Base-by-base conservation (phyloP, 139 green algal genomes). In the Deuterostichococcus epilithicus region DNA sequence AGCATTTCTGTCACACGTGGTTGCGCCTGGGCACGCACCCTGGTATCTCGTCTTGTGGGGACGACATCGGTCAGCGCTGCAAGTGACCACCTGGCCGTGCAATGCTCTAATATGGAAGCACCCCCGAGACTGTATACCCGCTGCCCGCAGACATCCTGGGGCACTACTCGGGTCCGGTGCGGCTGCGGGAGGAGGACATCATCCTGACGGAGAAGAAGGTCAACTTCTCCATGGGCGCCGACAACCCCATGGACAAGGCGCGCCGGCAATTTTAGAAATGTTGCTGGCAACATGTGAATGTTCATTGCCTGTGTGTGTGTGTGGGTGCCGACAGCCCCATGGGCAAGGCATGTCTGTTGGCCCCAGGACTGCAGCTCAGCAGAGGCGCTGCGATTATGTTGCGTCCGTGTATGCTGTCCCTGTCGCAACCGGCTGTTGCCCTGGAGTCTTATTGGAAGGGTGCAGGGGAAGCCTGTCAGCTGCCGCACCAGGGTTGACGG, bases 191-290 rank as follows among this genome's bases (percentile, higher is more conserved):
- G 28, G 72, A 91, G 8, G 85, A 94, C 66, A 58, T 94, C 15
- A 88, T 93, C 26, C 68, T 87, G 47, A 84, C 82, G 38, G 84
- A 89, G 67, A 90, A 83, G 65, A 87, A 85, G 74, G 94, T 94
- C 63, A 80, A 94, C 82, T 88, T 85, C 72, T 73, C 78, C 38
- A 86, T 87, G 76, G 73, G 78, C 35, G 70, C 78, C 34, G 34
- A 70, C 25, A 94, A 94, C 78, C 90, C 90, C 1, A 75, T 94
- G 80, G 83, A 93, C 77, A 39, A 44, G 33, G 33, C 23, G 15
- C n/a, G 1, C 8, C 66, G 1, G 38, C 30, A 52, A 52, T 67
- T 26, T 32, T 3, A 25, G 58, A 33, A 8, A 72, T 38, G 33
- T 25, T 30, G n/a, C 66, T 67, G 26, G 58, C 58, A 1, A 67